Percentiles rank a stretch among this genome's conserved stretches.
Evolutionary conservation across 768 basidiomycete species (phyloP).

Genomic region (Pholiota conissans): DNA sequence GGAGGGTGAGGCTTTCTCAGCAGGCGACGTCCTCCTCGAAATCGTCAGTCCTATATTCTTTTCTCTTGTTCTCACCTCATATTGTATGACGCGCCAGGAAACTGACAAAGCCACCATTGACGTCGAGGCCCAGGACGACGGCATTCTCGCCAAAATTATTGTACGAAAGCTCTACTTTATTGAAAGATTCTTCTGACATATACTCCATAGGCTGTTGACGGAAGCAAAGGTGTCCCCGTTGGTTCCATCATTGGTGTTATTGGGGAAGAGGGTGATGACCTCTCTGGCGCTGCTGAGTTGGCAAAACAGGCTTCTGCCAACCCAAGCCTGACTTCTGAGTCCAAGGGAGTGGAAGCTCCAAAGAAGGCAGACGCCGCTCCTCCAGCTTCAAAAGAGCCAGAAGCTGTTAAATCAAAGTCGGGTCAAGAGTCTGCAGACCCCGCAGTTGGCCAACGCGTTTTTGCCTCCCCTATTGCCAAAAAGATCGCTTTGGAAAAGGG

Average conservation of each 20-base stretch:
- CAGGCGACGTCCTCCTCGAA: constrained; percentile 94
- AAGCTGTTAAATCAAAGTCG: constrained; percentile 24
- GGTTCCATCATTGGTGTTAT: constrained; percentile 89
- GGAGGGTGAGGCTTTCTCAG: constrained; percentile 87
- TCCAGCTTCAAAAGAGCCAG: constrained; percentile 17
- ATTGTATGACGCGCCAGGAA: constrained; percentile 59
- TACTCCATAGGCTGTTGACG: constrained; percentile 65
- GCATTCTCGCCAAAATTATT: constrained; percentile 94
- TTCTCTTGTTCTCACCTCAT: constrained; percentile 1
- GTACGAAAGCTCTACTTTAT: constrained; percentile 44
- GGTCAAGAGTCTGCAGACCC: constrained; percentile 47
- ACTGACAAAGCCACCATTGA: constrained; percentile 99
- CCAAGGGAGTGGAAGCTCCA: constrained; percentile 34
- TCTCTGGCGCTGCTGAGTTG: constrained; percentile 77
- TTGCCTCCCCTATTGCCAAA: constrained; percentile 94
- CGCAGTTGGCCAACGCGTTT: constrained; percentile 77
- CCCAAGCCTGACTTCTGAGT: constrained; percentile 36
- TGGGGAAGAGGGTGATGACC: constrained; percentile 94
- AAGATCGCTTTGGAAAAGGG: constrained; percentile 95
- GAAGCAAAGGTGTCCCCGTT: constrained; percentile 84
- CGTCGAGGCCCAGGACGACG: constrained; percentile 98
- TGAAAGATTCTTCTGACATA: neutral
- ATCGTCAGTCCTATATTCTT: constrained; percentile 57
- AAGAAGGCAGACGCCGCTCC: constrained; percentile 17
- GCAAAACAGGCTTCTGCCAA: constrained; percentile 30